These are phyloP conservation scores for Nymphaea thermarum DNA, from an alignment of 164 flowering plant genomes.

Conservation along the genomic window DNA sequence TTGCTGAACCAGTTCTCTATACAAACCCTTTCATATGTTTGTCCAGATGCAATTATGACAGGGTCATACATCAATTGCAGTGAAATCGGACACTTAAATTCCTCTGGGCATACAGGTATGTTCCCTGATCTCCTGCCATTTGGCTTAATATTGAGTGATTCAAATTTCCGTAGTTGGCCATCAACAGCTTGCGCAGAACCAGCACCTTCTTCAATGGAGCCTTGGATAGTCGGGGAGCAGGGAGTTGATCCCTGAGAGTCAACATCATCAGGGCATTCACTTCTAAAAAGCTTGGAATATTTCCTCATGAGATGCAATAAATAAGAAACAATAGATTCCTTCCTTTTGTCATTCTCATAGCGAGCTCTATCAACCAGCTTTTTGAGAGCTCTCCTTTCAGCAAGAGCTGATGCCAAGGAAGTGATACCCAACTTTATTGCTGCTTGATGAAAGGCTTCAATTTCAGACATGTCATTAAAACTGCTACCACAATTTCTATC, in stretches of 20 bases:
- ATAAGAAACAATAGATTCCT: conserved; percentile 90
- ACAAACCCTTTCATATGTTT: conserved; percentile 90
- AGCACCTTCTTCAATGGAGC: conserved; percentile 42
- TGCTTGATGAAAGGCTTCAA: conserved; percentile 86
- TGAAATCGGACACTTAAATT: conserved; percentile 92
- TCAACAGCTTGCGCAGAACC: conserved; percentile 48
- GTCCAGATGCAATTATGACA: conserved; percentile 91
- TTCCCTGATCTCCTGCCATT: conserved; percentile 43
- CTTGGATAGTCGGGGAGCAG: conserved; percentile 77
- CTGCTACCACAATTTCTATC: conserved; percentile 51
- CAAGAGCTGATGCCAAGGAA: conserved; percentile 86
- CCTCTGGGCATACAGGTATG: conserved; percentile 78
- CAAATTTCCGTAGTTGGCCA: conserved; percentile 60
- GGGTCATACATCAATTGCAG: conserved; percentile 98
- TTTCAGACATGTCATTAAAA: conserved; percentile 56
- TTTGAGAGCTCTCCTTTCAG: conserved; percentile 90
- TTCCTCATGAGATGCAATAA: conserved; percentile 95
- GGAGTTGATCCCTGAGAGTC: conserved; percentile 98
- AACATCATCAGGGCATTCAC: conserved; percentile 80
- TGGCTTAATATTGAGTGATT: conserved; percentile 71
- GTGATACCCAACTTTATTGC: conserved; percentile 80
- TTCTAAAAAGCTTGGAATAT: conserved; percentile 84
- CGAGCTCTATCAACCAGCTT: conserved; percentile 80
- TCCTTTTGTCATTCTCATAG: conserved; percentile 81
- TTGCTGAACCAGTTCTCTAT: conserved; percentile 98